Evolutionary conservation across 179 eudicot species (phyloP).

Genomic region (Vitellaria paradoxa): DNA sequence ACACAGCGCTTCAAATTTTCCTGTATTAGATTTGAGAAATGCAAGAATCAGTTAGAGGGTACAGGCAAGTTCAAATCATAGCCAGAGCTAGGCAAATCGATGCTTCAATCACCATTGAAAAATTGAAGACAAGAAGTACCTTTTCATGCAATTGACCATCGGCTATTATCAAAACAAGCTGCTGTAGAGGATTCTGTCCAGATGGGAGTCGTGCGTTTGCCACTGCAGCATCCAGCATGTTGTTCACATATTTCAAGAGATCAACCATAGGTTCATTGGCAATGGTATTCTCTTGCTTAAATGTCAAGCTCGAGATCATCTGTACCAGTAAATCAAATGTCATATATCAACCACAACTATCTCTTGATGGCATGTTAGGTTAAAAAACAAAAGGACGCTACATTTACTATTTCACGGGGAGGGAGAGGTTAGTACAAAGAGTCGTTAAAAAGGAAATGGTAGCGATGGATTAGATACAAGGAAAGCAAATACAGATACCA

Average conservation of each 20-base stretch:
- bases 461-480: neutral
- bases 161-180: conserved; percentile 90
- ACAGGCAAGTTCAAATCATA: conserved; percentile 1
- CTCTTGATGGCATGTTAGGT: neutral
- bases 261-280: conserved; percentile 82
- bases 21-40: conserved; percentile 21
- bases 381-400: neutral
- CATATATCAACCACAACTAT: neutral
- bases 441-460: neutral
- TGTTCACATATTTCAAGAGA: conserved; percentile 66
- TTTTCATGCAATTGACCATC: conserved; percentile 90
- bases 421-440: neutral
- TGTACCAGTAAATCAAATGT: conserved; percentile 31
- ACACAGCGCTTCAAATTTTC: conserved; percentile 69
- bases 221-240: conserved; percentile 71
- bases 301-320: conserved; percentile 94
- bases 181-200: conserved; percentile 89
- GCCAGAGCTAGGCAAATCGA: neutral
- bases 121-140: conserved; percentile 27
- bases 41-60: neutral
- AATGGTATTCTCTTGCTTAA: conserved; percentile 88
- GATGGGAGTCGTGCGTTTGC: conserved; percentile 83
- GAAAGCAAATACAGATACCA: neutral
- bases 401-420: neutral
- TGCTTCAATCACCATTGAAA: neutral